phyloP scores from a whole-genome alignment of 495 filamentous ascomycete genomes.

The Xylona heveae region DNA sequence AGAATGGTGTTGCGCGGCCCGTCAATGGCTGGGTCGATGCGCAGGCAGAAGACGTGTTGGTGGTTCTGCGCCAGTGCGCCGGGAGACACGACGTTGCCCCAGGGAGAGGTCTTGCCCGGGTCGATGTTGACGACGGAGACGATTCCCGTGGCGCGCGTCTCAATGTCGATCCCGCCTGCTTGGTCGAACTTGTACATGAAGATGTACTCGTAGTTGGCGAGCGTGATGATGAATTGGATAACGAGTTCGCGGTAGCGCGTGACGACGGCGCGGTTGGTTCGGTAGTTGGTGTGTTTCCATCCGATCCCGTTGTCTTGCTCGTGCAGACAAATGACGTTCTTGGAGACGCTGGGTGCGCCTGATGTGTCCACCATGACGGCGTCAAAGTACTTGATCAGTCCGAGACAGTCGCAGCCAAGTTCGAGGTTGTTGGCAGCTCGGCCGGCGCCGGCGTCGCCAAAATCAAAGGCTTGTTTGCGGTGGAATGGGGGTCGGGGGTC shows the following conservation, averaged over 20 bases:
- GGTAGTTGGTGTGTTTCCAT: conserved; percentile 49
- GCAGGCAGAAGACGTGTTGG: conserved; percentile 31
- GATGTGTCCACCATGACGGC: conserved; percentile 32
- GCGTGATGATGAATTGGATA: conserved; percentile 54
- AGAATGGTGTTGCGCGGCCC: conserved; percentile 26
- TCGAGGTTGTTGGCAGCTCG: conserved; percentile 54
- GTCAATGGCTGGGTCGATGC: conserved; percentile 32
- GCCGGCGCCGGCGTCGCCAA: conserved; percentile 56
- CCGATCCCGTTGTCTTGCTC: conserved; percentile 46
- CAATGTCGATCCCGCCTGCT: conserved; percentile 26
- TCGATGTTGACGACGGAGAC: conserved; percentile 25
- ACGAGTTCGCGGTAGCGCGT: conserved; percentile 39
- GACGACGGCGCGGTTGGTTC: conserved; percentile 34
- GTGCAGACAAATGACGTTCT: conserved; percentile 42
- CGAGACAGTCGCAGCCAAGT: conserved; percentile 18
- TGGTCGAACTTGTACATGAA: conserved; percentile 30
- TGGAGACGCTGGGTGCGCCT: conserved; percentile 29
- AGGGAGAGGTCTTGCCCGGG: conserved; percentile 24
- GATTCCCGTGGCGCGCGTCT: conserved; percentile 25
- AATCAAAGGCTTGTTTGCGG: conserved; percentile 59
- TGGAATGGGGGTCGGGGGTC: conserved; percentile 53
- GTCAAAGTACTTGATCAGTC: conserved; percentile 28
- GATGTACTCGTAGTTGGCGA: conserved; percentile 66
- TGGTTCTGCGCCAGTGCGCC: conserved; percentile 28
- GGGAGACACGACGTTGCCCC: conserved; percentile 24